Conservation (phyloP, 2,329 filamentous ascomycete species). For the Ceratocystis alfenasii region DNA sequence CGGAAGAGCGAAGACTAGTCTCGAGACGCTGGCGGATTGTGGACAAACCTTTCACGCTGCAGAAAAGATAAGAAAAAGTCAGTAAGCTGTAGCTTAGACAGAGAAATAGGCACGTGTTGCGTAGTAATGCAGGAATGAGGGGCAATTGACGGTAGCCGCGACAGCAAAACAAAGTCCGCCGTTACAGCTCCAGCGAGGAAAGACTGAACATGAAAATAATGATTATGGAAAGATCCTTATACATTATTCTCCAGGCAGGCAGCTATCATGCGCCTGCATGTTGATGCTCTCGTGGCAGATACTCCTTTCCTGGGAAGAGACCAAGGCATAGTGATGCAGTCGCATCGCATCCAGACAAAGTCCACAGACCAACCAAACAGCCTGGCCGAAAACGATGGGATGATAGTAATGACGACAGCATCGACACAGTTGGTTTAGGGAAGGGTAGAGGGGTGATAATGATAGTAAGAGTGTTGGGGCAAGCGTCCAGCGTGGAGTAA, state of each 20-base stretch:
- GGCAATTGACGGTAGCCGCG: not conserved
- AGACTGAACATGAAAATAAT: not conserved
- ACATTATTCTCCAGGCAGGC: not conserved
- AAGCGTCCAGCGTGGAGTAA: not conserved
- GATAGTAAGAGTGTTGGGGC: not conserved
- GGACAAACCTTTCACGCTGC: conserved; percentile 22
- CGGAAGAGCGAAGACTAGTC: not conserved
- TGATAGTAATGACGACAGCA: not conserved
- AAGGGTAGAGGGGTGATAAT: not conserved
- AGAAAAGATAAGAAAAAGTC: not conserved
- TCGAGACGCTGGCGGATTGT: not conserved
- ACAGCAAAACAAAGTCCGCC: not conserved
- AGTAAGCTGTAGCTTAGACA: conserved; percentile 11
- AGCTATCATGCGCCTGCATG: not conserved
- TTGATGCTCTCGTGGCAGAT: not conserved
- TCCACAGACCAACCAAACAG: not conserved
- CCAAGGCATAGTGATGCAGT: not conserved
- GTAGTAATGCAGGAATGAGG: conserved; percentile 13
- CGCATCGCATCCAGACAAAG: not conserved
- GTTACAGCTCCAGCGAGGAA: not conserved
- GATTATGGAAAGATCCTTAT: not conserved
- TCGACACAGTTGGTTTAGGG: not conserved
- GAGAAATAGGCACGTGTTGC: conserved; percentile 6
- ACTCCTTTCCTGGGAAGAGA: not conserved
- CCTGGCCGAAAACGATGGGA: not conserved